These are phyloP conservation scores for Vitis labrusca DNA, from an alignment of 164 flowering plant genomes.

Conservation along the genomic window DNA sequence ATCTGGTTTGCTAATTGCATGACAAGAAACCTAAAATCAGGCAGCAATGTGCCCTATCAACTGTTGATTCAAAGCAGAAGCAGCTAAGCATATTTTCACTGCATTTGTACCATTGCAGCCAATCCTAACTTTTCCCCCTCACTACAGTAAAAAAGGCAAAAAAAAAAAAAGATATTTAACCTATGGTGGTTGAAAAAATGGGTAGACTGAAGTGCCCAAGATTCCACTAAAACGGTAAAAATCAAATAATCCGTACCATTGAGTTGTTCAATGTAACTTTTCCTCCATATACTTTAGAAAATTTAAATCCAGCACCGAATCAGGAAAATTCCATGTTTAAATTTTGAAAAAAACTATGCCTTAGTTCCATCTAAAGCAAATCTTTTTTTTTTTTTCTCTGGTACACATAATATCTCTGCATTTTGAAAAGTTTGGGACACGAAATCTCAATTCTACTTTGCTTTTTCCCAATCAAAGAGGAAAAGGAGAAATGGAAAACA, in stretches of 20 bases:
- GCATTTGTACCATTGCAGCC: not conserved
- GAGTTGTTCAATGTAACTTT: not conserved
- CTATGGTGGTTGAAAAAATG: not conserved
- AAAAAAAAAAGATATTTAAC: not conserved
- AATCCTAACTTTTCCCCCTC: not conserved
- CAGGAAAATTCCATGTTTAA: slow-evolving; percentile 5
- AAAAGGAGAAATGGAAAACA: slow-evolving; percentile 4
- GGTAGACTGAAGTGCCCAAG: not conserved
- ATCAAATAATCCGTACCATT: not conserved
- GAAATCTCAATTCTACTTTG: slow-evolving; percentile 5
- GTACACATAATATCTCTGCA: not conserved
- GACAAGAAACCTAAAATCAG: not conserved
- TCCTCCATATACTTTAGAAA: not conserved
- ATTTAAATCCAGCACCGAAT: slow-evolving; percentile 1
- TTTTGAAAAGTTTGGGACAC: slow-evolving; percentile 14
- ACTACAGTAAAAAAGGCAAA: too few relatives aligned
- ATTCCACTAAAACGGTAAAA: not conserved
- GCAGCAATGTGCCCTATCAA: not conserved
- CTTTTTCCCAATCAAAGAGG: slow-evolving; percentile 5
- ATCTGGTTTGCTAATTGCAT: too few relatives aligned
- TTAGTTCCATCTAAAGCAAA: not conserved
- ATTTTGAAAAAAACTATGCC: not conserved
- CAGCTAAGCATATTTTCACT: not conserved
- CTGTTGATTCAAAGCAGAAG: not conserved
- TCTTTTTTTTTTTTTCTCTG: not conserved